These are phyloP conservation scores for Populus deltoides DNA, from an alignment of 345 rosid genomes.

Conservation along the genomic window DNA sequence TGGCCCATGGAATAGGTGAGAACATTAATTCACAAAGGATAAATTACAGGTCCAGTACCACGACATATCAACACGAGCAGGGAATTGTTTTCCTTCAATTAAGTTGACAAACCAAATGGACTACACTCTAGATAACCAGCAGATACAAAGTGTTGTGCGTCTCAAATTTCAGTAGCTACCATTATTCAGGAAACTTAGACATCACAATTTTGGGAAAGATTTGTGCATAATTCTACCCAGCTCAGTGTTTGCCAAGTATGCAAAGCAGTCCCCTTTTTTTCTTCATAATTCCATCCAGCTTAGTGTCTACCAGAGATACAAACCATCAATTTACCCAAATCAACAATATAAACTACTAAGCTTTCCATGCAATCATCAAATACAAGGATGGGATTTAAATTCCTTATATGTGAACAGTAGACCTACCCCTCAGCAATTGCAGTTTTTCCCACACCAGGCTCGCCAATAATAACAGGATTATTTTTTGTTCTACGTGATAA, in stretches of 20 bases:
- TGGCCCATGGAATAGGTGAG: not conserved
- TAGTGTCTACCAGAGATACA: not conserved
- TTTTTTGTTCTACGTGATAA: slow-evolving; percentile 90
- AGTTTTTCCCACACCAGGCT: slow-evolving; percentile 96
- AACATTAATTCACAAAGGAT: not conserved
- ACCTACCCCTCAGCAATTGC: slow-evolving; percentile 78
- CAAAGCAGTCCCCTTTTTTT: not conserved
- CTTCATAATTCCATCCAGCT: not conserved
- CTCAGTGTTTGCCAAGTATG: no score
- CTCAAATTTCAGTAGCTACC: no score
- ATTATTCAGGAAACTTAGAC: no score
- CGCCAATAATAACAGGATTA: slow-evolving; percentile 92
- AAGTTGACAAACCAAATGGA: no score
- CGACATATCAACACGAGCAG: not conserved
- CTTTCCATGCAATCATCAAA: not conserved
- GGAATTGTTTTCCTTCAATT: no score
- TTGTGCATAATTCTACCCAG: no score
- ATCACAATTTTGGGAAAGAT: no score
- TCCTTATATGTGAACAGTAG: slow-evolving; percentile 15
- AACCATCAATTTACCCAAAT: not conserved
- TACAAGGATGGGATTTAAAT: not conserved
- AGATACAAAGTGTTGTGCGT: no score
- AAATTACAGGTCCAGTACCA: not conserved
- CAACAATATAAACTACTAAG: not conserved
- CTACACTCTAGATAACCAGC: no score